Evolutionary conservation across 805 yeast genomes (phyloP).

Genomic region (Nakazawaea holstii): DNA sequence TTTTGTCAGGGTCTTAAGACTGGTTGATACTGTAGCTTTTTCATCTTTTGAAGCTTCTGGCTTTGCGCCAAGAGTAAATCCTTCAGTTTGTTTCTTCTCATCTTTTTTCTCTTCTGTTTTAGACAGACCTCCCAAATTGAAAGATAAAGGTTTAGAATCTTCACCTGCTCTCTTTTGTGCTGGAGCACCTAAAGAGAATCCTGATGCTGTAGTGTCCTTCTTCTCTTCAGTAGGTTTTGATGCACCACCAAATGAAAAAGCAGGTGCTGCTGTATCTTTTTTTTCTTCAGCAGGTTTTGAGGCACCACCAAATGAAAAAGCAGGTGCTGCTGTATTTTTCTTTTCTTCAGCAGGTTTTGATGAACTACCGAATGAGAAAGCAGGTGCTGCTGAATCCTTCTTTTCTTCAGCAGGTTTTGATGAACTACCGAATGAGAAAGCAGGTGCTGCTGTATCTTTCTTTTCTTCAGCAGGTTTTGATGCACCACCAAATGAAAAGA

Average conservation of each 20-base stretch:
- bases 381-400: conserved; percentile 5
- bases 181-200: conserved; percentile 11
- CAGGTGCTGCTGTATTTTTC: conserved; percentile 2
- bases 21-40: conserved; percentile 9
- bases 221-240: not conserved
- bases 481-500: conserved; percentile 16
- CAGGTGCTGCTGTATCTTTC: conserved; percentile 9
- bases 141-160: not conserved
- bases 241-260: conserved; percentile 11
- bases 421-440: conserved; percentile 11
- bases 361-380: conserved; percentile 11
- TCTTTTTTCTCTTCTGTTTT: conserved; percentile 10
- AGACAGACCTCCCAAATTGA: conserved; percentile 11
- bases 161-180: conserved; percentile 6
- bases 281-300: conserved; percentile 7
- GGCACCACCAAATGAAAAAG: conserved; percentile 12
- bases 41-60: conserved; percentile 12
- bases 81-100: conserved; percentile 2
- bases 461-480: conserved; percentile 7
- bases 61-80: conserved; percentile 14
- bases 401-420: not conserved
- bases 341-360: conserved; percentile 4
- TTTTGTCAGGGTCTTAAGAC: conserved; percentile 20
- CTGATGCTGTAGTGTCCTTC: conserved; percentile 6
- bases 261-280: conserved; percentile 9